Evolutionary conservation across 2,329 filamentous ascomycete species (phyloP).

Genomic region (Xylaria hypoxylon): DNA sequence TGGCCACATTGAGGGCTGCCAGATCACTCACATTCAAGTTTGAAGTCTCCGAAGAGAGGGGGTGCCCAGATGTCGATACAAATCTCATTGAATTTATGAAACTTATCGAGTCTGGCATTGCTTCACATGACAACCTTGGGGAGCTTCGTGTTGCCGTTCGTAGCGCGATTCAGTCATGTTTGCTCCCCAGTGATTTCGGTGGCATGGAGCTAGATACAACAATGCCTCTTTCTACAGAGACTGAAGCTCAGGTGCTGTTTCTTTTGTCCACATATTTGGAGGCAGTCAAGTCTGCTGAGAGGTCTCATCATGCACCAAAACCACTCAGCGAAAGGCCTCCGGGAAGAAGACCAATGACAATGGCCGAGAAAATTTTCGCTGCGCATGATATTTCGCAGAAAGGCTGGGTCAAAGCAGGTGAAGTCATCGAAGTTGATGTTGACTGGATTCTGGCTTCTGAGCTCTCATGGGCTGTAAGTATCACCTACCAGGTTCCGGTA

Average conservation of each 20-base stretch:
- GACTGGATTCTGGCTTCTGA: conserved; percentile 62
- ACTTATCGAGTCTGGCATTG: conserved; percentile 16
- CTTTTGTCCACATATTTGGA: conserved; percentile 48
- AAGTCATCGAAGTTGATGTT: conserved; percentile 56
- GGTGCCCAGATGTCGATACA: neutral
- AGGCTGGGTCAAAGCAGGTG: conserved; percentile 53
- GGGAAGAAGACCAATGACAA: conserved; percentile 53
- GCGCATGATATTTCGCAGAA: conserved; percentile 54
- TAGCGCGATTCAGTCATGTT: conserved; percentile 22
- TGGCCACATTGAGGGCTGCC: neutral
- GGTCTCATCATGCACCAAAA: conserved; percentile 20
- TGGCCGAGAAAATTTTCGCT: conserved; percentile 60
- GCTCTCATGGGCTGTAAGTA: conserved; percentile 52
- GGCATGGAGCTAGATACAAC: conserved; percentile 43
- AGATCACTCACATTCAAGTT: conserved; percentile 13
- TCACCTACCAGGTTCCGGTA: neutral
- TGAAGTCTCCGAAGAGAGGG: neutral
- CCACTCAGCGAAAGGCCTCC: conserved; percentile 31
- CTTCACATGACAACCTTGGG: neutral
- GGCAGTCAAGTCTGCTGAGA: conserved; percentile 48
- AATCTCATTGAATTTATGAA: conserved; percentile 20
- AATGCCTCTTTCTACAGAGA: conserved; percentile 26
- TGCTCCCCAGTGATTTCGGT: conserved; percentile 44
- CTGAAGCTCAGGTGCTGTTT: conserved; percentile 45
- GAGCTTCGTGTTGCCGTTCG: conserved; percentile 18